Percentiles rank a stretch among this genome's conserved stretches.
These are phyloP conservation scores for Sphagnurus paluster DNA, from an alignment of 1,284 basidiomycete genomes.

Conservation along the genomic window DNA sequence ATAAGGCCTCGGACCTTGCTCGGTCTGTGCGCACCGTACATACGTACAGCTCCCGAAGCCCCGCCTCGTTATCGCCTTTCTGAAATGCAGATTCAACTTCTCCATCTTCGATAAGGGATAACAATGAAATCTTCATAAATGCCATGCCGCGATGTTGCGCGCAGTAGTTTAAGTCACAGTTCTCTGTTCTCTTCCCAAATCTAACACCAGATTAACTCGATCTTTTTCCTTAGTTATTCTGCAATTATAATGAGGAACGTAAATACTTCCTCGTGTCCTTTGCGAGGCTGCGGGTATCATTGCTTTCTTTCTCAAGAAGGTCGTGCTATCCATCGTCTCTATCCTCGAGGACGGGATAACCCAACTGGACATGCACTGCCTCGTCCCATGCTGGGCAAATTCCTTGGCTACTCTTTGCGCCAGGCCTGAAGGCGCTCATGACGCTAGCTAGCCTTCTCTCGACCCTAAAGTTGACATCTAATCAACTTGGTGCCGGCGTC, in stretches of 20 bases:
- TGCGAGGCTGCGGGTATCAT: conserved; percentile 3
- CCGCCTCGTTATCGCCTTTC: conserved; percentile 6
- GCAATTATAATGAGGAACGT: background rate
- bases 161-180: conserved; percentile 8
- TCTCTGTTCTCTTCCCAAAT: background rate
- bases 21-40: conserved; percentile 4
- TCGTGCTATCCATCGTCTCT: background rate
- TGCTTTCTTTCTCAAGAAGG: background rate
- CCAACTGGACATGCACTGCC: background rate
- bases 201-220: conserved; percentile 6
- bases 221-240: conserved; percentile 1
- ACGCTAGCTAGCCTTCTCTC: too few species aligned
- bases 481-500: too few species aligned
- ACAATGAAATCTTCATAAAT: conserved; percentile 1
- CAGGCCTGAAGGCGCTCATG: too few species aligned
- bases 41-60: conserved; percentile 2
- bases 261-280: background rate
- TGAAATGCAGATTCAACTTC: conserved; percentile 7
- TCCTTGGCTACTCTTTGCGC: background rate
- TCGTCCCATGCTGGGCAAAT: conserved; percentile 4
- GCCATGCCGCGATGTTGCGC: conserved; percentile 11
- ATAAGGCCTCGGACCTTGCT: conserved; percentile 14
- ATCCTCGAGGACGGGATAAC: conserved; percentile 4
- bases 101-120: background rate
- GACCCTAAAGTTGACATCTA: too few species aligned